Evolutionary conservation across 2,329 filamentous ascomycete genomes (phyloP).

Genomic region (Fusarium abutilonis): DNA sequence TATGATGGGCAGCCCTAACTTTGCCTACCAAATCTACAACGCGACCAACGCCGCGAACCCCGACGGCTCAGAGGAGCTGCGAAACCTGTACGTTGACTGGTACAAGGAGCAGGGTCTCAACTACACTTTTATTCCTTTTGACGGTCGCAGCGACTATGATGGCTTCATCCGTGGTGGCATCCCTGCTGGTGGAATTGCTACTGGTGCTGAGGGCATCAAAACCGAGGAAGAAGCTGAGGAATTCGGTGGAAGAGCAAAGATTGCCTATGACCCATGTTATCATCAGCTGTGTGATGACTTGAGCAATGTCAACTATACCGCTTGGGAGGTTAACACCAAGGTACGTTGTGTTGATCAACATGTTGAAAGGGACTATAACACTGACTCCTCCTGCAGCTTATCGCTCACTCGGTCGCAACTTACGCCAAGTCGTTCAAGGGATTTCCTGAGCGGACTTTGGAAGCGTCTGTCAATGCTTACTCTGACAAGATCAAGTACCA

Average conservation of each 20-base stretch:
- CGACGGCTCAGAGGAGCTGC: conserved; percentile 73
- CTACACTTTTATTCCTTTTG: conserved; percentile 77
- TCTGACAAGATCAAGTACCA: conserved; percentile 59
- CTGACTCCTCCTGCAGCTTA: conserved; percentile 56
- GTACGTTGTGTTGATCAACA: conserved; percentile 48
- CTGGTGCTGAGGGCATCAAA: conserved; percentile 81
- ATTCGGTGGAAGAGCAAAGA: conserved; percentile 76
- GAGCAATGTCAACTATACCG: conserved; percentile 66
- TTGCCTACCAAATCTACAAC: conserved; percentile 74
- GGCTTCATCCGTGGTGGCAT: conserved; percentile 79
- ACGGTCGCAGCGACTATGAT: conserved; percentile 82
- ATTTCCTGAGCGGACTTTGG: conserved; percentile 65
- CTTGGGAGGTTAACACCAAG: conserved; percentile 70
- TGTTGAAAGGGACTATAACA: background rate
- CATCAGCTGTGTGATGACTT: conserved; percentile 70
- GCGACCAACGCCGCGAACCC: conserved; percentile 77
- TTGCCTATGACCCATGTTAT: conserved; percentile 68
- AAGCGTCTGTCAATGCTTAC: conserved; percentile 46
- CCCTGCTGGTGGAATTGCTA: conserved; percentile 78
- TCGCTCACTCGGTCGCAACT: conserved; percentile 77
- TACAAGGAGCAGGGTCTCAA: conserved; percentile 70
- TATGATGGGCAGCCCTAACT: conserved; percentile 75
- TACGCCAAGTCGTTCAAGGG: conserved; percentile 72
- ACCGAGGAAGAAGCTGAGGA: conserved; percentile 69
- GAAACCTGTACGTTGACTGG: conserved; percentile 73